phyloP scores from a whole-genome alignment of 306 rosid species.

The Myrica gale region DNA sequence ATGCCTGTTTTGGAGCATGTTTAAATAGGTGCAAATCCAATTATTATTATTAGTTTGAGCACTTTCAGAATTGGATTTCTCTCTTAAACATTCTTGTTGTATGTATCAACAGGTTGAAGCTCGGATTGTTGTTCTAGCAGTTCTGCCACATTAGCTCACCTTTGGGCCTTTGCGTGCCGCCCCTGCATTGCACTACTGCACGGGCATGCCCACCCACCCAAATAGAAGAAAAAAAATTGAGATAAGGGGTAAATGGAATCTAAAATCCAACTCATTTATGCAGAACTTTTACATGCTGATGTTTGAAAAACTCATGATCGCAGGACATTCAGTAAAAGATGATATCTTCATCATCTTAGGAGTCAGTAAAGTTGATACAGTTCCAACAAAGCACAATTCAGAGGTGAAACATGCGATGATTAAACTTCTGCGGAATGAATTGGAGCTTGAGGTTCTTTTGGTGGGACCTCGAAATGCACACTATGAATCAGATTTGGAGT shows the following conservation, averaged over 20 bases:
- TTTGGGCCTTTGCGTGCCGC: too few relatives aligned
- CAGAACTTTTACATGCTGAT: slow-evolving; percentile 9
- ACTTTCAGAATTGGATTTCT: background rate
- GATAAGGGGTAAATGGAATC: background rate
- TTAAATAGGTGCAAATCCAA: too few relatives aligned
- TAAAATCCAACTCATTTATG: slow-evolving; percentile 13
- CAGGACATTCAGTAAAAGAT: slow-evolving; percentile 67
- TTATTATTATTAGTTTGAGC: too few relatives aligned
- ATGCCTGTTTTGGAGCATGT: background rate
- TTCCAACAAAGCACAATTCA: slow-evolving; percentile 31
- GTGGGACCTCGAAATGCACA: slow-evolving; percentile 46
- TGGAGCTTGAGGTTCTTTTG: slow-evolving; percentile 67
- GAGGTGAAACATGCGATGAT: slow-evolving; percentile 65
- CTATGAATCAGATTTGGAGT: slow-evolving; percentile 28
- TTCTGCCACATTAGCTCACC: slow-evolving; percentile 1
- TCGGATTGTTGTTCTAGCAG: slow-evolving; percentile 84
- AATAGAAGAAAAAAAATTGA: too few relatives aligned
- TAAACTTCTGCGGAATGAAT: slow-evolving; percentile 67
- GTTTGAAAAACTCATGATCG: slow-evolving; percentile 33
- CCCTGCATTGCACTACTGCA: too few relatives aligned
- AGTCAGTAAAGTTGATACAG: slow-evolving; percentile 49
- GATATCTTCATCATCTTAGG: slow-evolving; percentile 80
- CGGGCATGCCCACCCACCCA: too few relatives aligned
- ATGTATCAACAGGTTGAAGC: slow-evolving; percentile 80
- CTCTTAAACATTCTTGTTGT: slow-evolving; percentile 23